Evolutionary conservation across 2,329 filamentous ascomycete species (phyloP), one percentile per base, ranked within the genome.

Genomic region (Macrophomina tecta): DNA sequence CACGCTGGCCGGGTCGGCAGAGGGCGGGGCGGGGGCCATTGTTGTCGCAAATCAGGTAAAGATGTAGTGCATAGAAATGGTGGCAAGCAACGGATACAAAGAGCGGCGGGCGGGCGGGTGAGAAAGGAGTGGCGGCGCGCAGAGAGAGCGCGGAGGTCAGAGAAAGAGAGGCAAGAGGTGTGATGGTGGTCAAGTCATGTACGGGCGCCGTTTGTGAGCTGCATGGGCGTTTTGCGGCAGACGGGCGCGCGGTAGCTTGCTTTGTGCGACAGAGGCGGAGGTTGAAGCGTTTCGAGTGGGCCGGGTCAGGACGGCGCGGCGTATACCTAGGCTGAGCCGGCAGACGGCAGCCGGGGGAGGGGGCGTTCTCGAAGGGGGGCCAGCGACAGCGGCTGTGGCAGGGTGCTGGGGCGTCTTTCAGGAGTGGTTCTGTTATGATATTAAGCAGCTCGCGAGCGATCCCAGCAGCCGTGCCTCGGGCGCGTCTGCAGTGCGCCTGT

Each of bases 1-100:
- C 65, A 82, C 81, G 68, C 82, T 81, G 55, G 82, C 80, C 66
- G 76, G 72, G 68, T 84, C 81, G 64, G 78, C 71, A 51, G 76
- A 53, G 53, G 76, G 72, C 66, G 79, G 73, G 74, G 80, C 79
- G 68, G 77, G 76, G 67, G 77, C 74, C 77, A 79, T 79, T 46
- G 52, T 66, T 40, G 42, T n/a, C n/a, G 40, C 28, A n/a, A 60
- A 18, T 53, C 46, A 55, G 56, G 55, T 30, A 34, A 28, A 11
- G 55, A 45, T 52, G 53, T n/a, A 53, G 64, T 45, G 64, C 64
- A 58, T 66, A 66, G 64, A 60, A 66, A 66, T 66, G 64, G 30
- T 40, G 18, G n/a, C 36, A 55, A 40, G 52, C 52, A 38, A 46
- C 12, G 42, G 64, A 30, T 18, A 32, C 42, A 58, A 58, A 60